phyloP scores from a whole-genome alignment of 257 asterid species.

The Anisodus acutangulus region DNA sequence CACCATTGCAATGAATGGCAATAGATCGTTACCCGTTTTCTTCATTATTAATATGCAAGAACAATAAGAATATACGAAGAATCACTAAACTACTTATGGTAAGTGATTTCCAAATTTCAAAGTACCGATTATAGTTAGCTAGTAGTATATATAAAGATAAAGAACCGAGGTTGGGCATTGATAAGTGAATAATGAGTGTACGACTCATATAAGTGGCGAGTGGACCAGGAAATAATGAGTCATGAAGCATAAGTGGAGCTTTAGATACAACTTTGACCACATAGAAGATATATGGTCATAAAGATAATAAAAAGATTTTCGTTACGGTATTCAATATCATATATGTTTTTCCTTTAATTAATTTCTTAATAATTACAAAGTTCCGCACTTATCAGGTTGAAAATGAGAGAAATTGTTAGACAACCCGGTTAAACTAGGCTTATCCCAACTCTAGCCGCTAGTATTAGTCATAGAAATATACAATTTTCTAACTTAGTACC shows the following conservation, averaged over 20 bases:
- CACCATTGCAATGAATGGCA: conserved; percentile 66
- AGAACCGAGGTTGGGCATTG: neutral
- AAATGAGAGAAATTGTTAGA: no score
- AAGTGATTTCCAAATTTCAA: neutral
- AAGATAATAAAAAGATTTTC: neutral
- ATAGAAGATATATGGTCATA: no score
- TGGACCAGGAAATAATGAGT: neutral
- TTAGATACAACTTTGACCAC: neutral
- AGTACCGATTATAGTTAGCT: neutral
- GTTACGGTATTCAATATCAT: neutral
- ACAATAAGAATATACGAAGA: neutral
- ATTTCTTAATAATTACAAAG: no score
- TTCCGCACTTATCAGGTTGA: no score
- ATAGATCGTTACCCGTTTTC: conserved; percentile 46
- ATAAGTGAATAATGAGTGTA: neutral
- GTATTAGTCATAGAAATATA: no score
- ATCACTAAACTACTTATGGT: neutral
- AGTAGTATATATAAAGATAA: neutral
- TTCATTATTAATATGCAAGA: neutral
- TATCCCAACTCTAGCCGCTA: no score
- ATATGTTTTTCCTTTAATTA: neutral
- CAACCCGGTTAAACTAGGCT: no score
- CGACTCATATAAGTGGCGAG: neutral
- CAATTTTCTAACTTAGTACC: no score
- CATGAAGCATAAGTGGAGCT: neutral